Evolutionary conservation across 176 grass and related monocot species (phyloP).

Genomic region (Typha latifolia): DNA sequence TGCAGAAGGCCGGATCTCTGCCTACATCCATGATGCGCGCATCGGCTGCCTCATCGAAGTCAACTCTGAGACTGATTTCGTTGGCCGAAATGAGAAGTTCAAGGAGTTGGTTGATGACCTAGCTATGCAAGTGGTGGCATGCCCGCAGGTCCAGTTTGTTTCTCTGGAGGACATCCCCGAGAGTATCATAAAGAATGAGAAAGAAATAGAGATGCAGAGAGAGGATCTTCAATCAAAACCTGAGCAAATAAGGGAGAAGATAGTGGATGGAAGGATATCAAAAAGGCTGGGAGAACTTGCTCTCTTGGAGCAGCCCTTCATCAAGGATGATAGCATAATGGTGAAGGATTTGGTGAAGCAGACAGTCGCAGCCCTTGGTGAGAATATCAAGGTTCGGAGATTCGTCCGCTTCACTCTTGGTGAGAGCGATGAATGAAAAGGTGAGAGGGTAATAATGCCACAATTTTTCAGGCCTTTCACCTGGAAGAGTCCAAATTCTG

Average conservation of each 20-base stretch:
- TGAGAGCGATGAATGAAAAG: constrained; percentile 37
- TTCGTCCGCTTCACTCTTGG: constrained; percentile 90
- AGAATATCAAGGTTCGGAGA: constrained; percentile 92
- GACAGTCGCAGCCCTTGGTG: constrained; percentile 63
- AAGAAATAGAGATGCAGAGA: constrained; percentile 89
- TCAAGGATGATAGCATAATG: constrained; percentile 76
- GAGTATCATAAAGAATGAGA: constrained; percentile 68
- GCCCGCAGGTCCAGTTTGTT: constrained; percentile 84
- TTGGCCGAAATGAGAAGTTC: constrained; percentile 86
- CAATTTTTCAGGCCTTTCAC: not conserved
- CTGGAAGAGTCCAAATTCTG: no score
- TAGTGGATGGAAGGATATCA: constrained; percentile 78
- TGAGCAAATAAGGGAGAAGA: constrained; percentile 82
- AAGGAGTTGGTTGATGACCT: constrained; percentile 90
- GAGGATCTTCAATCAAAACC: constrained; percentile 86
- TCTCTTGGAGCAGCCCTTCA: constrained; percentile 89
- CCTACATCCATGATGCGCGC: constrained; percentile 90
- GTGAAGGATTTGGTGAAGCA: constrained; percentile 94
- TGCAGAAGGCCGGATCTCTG: constrained; percentile 76
- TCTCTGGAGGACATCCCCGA: constrained; percentile 76
- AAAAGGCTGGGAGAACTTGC: constrained; percentile 89
- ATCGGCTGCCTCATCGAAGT: constrained; percentile 88
- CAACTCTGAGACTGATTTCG: constrained; percentile 94
- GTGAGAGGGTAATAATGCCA: not conserved
- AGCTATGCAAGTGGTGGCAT: constrained; percentile 92